Evolutionary conservation across 306 rosid genomes (phyloP).

Genomic region (Acmispon strigosus): DNA sequence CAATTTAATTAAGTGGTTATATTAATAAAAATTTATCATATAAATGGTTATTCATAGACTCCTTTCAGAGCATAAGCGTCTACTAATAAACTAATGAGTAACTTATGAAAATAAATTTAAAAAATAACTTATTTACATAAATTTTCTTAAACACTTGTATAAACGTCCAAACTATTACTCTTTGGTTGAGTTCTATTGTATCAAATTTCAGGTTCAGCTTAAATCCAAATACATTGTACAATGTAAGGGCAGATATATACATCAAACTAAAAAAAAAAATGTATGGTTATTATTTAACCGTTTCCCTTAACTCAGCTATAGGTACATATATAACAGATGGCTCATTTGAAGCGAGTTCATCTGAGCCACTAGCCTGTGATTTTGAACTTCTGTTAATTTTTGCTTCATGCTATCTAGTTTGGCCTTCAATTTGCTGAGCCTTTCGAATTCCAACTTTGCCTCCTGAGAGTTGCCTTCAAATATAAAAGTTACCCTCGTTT

Average conservation of each 20-base stretch:
- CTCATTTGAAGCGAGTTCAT: conserved; percentile 19
- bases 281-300: conserved; percentile 26
- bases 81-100: too few relatives aligned
- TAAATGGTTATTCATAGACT: too few relatives aligned
- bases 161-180: too few relatives aligned
- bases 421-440: conserved; percentile 47
- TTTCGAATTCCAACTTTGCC: conserved; percentile 74
- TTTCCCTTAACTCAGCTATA: conserved; percentile 66
- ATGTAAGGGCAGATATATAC: neutral
- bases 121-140: too few relatives aligned
- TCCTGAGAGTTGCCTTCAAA: conserved; percentile 33
- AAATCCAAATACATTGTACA: too few relatives aligned
- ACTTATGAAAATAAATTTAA: too few relatives aligned
- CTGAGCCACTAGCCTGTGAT: conserved; percentile 34
- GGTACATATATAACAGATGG: conserved; percentile 67
- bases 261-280: neutral
- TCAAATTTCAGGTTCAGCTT: too few relatives aligned
- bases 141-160: too few relatives aligned
- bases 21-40: too few relatives aligned
- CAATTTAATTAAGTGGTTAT: too few relatives aligned
- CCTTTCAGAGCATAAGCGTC: too few relatives aligned
- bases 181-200: too few relatives aligned
- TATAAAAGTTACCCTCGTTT: conserved; percentile 27
- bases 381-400: conserved; percentile 37
- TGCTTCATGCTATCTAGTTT: conserved; percentile 51